Conservation (phyloP, 108 stramenopile species). For the Epithemia pelagica region DNA sequence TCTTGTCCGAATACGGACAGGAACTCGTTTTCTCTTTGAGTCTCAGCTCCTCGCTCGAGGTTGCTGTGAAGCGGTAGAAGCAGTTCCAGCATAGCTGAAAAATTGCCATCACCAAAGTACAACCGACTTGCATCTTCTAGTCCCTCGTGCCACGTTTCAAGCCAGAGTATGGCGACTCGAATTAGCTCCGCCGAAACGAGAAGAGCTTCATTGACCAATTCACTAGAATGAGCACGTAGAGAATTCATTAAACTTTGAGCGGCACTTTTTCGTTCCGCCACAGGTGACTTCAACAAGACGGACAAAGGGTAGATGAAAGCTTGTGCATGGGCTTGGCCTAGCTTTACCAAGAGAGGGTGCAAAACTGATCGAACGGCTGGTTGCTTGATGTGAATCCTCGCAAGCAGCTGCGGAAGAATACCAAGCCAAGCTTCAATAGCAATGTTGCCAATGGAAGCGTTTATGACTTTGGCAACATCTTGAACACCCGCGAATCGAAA, state of each 20-base stretch:
- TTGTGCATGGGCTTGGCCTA: slow-evolving; percentile 91
- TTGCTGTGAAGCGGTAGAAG: slow-evolving; percentile 78
- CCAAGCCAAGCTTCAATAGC: slow-evolving; percentile 95
- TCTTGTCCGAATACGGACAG: slow-evolving; percentile 63
- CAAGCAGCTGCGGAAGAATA: slow-evolving; percentile 97
- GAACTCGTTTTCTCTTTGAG: slow-evolving; percentile 78
- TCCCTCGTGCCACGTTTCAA: slow-evolving; percentile 97
- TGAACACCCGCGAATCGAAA: slow-evolving; percentile 87
- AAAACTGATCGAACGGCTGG: slow-evolving; percentile 71
- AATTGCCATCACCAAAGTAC: slow-evolving; percentile 93
- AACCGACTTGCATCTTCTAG: slow-evolving; percentile 92
- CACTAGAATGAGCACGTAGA: slow-evolving; percentile 72
- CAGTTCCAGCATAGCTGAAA: slow-evolving; percentile 87
- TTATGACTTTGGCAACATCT: slow-evolving; percentile 67
- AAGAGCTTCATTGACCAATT: slow-evolving; percentile 89
- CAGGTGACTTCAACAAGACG: slow-evolving; percentile 88
- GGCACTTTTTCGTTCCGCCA: slow-evolving; percentile 76
- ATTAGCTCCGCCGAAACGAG: slow-evolving; percentile 96
- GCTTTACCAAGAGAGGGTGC: slow-evolving; percentile 79
- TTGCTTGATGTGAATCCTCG: slow-evolving; percentile 90
- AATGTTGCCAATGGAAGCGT: slow-evolving; percentile 65
- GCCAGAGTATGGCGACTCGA: slow-evolving; percentile 98
- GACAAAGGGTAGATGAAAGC: slow-evolving; percentile 97
- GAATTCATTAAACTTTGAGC: slow-evolving; percentile 88
- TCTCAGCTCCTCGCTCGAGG: slow-evolving; percentile 73